Conservation (phyloP, 495 filamentous ascomycete species). For the Penicillium canariense region DNA sequence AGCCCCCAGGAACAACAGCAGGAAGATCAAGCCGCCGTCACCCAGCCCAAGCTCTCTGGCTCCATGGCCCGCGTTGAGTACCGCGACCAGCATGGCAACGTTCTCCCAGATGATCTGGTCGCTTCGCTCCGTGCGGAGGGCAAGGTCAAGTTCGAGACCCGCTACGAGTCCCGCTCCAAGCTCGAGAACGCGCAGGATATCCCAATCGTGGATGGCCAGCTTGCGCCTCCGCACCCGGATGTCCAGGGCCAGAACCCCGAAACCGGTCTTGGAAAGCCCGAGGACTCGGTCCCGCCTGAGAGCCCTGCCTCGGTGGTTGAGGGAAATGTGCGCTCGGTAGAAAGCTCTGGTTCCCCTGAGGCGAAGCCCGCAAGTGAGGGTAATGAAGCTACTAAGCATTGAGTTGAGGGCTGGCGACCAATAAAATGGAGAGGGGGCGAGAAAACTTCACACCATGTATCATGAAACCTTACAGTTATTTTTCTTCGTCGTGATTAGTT, state of each 20-base stretch:
- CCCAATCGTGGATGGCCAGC: constrained; percentile 64
- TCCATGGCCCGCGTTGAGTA: constrained; percentile 89
- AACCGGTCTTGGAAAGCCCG: constrained; percentile 43
- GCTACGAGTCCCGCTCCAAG: constrained; percentile 86
- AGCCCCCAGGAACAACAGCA: constrained; percentile 14
- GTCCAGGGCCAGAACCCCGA: constrained; percentile 71
- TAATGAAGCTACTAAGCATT: constrained; percentile 59
- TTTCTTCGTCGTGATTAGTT: constrained; percentile 18
- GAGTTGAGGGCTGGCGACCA: constrained; percentile 10
- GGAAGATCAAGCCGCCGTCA: constrained; percentile 39
- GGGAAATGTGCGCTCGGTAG: constrained; percentile 59
- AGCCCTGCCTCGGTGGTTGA: constrained; percentile 51
- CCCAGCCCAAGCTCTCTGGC: constrained; percentile 56
- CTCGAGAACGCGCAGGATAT: constrained; percentile 39
- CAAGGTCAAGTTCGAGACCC: constrained; percentile 91
- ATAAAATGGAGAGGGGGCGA: constrained; percentile 13
- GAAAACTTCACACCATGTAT: constrained; percentile 24
- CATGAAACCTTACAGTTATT: constrained; percentile 24
- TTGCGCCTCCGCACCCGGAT: constrained; percentile 82
- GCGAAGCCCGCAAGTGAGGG: constrained; percentile 75
- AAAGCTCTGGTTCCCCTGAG: constrained; percentile 50
- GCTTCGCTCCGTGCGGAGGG: constrained; percentile 69
- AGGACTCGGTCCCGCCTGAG: constrained; percentile 41
- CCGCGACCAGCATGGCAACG: constrained; percentile 88
- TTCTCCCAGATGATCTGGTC: constrained; percentile 81